Conservation (phyloP, 2,329 filamentous ascomycete genomes). For the Albophoma yamanashiensis region DNA sequence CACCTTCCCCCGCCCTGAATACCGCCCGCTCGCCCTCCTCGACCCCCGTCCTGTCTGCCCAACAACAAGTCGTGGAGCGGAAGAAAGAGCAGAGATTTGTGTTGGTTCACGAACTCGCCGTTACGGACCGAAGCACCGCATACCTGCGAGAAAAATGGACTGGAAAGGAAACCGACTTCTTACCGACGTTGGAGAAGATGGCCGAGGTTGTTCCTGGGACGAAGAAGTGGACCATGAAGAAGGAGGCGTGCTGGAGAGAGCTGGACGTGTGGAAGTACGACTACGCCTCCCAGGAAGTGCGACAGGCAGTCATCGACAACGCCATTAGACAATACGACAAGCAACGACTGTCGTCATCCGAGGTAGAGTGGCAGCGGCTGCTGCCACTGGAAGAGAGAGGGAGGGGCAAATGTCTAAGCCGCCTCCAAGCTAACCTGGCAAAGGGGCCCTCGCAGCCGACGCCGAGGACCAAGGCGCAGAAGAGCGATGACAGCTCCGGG, state of each 20-base stretch:
- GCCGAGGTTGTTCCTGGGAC: conserved; percentile 37
- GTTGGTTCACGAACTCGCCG: conserved; percentile 51
- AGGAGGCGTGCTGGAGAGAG: conserved; percentile 49
- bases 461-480: conserved; percentile 39
- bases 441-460: conserved; percentile 35
- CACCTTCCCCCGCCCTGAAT: conserved; percentile 45
- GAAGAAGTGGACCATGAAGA: conserved; percentile 45
- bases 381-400: conserved; percentile 46
- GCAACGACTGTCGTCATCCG: conserved; percentile 42
- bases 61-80: conserved; percentile 40
- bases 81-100: conserved; percentile 41
- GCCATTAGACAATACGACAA: conserved; percentile 50
- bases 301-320: conserved; percentile 50
- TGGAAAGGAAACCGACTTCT: conserved; percentile 42
- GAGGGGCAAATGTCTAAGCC: conserved; percentile 48
- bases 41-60: conserved; percentile 36
- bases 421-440: conserved; percentile 47
- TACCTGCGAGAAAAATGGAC: conserved; percentile 40
- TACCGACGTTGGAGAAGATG: conserved; percentile 44
- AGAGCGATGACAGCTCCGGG: conserved; percentile 34
- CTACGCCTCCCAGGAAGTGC: conserved; percentile 41
- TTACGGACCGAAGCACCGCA: conserved; percentile 37
- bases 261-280: conserved; percentile 53
- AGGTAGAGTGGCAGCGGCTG: conserved; percentile 52
- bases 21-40: conserved; percentile 42